Conservation (phyloP, 1,284 basidiomycete genomes). For the Cryptococcus sp. region DNA sequence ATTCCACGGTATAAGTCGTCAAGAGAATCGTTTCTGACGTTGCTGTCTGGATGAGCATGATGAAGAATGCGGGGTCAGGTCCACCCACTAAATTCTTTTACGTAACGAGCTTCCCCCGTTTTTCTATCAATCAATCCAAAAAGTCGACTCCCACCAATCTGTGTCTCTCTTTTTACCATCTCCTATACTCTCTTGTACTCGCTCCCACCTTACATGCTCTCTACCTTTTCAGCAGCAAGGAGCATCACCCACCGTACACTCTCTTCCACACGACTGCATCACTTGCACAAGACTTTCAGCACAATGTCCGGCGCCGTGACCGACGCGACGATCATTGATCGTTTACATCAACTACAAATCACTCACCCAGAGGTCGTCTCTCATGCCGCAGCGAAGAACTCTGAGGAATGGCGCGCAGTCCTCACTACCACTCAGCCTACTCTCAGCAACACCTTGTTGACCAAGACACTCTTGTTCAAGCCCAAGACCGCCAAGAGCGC, state of each 20-base stretch:
- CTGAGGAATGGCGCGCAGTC: conserved; percentile 50
- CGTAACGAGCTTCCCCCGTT: not conserved
- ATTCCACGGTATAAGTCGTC: too few relatives aligned
- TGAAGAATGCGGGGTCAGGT: too few relatives aligned
- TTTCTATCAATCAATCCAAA: not conserved
- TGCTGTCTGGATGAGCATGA: too few relatives aligned
- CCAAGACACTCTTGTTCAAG: conserved; percentile 52
- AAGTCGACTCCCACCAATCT: not conserved
- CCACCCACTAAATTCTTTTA: not conserved
- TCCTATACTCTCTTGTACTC: not conserved
- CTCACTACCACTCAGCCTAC: conserved; percentile 27
- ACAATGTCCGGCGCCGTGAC: conserved; percentile 72
- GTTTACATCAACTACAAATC: conserved; percentile 46
- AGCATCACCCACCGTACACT: not conserved
- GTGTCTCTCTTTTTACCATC: not conserved
- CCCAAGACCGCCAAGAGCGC: conserved; percentile 77
- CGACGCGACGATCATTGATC: conserved; percentile 64
- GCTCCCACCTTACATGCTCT: conserved; percentile 15
- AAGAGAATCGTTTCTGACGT: too few relatives aligned
- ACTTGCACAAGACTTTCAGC: not conserved
- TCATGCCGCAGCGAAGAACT: conserved; percentile 47
- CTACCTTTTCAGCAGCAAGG: not conserved
- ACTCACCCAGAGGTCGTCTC: conserved; percentile 39
- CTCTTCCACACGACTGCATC: too few relatives aligned
- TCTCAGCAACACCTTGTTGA: conserved; percentile 8